Base-by-base conservation (phyloP, 2,329 filamentous ascomycete species). In the Stagonosporopsis vannaccii region DNA sequence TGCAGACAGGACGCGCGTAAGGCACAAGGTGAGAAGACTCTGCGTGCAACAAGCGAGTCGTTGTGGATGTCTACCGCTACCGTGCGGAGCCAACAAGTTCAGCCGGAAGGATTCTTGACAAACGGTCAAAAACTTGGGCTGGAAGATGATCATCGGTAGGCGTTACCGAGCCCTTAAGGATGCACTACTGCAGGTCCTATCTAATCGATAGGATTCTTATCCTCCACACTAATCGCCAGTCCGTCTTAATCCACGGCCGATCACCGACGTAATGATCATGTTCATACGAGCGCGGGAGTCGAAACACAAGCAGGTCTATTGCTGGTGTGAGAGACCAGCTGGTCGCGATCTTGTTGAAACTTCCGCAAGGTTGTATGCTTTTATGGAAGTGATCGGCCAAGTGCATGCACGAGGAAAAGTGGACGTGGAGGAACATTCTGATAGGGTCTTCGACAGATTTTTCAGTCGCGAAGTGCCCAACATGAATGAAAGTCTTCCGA, bases 161-260 rank as follows among this genome's bases (percentile, higher is more conserved):
- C 32, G 35, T 42, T 46, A 39, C 47, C 56, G 46, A 40, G 42
- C 26, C 13, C n/a, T 41, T 30, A 15, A n/a, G 25, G 37, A 51
- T 40, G 47, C 58, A 58, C 56, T 58, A 59, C 59, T 45, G 45
- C 55, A 62, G 53, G 56, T 46, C 59, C 58, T 60, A 65, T 63
- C 60, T 62, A 62, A 65, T 65, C 62, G 63, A 65, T 62, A 66
- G 47, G 55, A 59, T 32, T 33, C 46, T 60, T 63, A 60, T 63
- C 59, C 61, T 58, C 56, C 50, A 51, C 50, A 58, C 44, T 50
- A 35, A 7, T 30, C 28, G 35, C 22, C 19, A n/a, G 28, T 36
- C 20, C 37, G 30, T 47, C 30, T 47, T 30, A 23, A 56, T 30
- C 26, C 30, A 42, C 36, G 20, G 47, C 20, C 36, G 42, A 51